Conservation (phyloP, 2,329 filamentous ascomycete species). For the Alternaria gaisen region DNA sequence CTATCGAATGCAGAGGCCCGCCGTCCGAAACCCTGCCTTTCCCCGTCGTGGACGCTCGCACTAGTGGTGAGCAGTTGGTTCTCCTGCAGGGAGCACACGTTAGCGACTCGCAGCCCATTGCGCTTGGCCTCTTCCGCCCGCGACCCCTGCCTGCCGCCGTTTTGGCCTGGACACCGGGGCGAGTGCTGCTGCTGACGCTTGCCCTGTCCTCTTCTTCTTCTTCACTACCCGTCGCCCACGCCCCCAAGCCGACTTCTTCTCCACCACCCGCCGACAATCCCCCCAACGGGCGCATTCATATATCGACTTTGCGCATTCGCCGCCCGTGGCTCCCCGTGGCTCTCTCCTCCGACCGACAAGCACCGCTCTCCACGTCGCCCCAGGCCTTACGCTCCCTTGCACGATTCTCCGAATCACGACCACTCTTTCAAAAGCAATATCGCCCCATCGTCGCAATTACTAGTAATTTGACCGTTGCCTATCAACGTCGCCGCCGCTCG, state of each 20-base stretch:
- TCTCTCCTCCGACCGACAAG: constrained; percentile 21
- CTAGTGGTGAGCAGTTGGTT: constrained; percentile 24
- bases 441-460: constrained; percentile 20
- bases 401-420: constrained; percentile 49
- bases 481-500: constrained; percentile 38
- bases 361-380: constrained; percentile 25
- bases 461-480: constrained; percentile 31
- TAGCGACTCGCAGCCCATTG: constrained; percentile 26
- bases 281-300: constrained; percentile 43
- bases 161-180: constrained; percentile 29
- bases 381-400: constrained; percentile 46
- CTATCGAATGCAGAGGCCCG: constrained; percentile 32
- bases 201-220: constrained; percentile 18
- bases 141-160: constrained; percentile 24
- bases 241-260: constrained; percentile 28
- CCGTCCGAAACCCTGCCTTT: constrained; percentile 22
- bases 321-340: constrained; percentile 45
- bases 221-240: constrained; percentile 24
- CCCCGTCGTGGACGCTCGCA: constrained; percentile 26
- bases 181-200: constrained; percentile 23
- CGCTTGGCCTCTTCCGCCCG: constrained; percentile 28
- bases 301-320: constrained; percentile 43
- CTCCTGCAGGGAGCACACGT: constrained; percentile 32
- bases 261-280: constrained; percentile 45
- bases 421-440: constrained; percentile 39